Conservation (phyloP, 2,329 filamentous ascomycete species). For the Monosporascus ibericus region DNA sequence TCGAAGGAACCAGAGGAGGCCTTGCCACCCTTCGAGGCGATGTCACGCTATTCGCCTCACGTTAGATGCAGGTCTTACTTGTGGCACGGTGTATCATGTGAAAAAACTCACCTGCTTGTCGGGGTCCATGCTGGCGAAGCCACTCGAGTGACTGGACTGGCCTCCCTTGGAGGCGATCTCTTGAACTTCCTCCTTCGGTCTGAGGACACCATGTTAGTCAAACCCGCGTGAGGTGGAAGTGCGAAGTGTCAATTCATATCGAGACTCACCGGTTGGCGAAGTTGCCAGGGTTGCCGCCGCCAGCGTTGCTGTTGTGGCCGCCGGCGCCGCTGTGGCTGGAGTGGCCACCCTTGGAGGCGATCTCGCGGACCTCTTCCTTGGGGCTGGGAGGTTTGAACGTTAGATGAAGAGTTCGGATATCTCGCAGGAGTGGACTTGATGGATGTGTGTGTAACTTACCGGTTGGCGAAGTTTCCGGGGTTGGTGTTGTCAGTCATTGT, state of each 20-base stretch:
- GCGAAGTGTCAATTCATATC: background rate
- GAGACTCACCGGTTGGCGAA: conserved; percentile 29
- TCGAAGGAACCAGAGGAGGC: conserved; percentile 49
- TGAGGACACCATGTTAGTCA: background rate
- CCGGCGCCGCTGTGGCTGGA: conserved; percentile 22
- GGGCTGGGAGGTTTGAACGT: background rate
- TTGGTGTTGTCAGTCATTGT: background rate
- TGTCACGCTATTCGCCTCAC: conserved; percentile 34
- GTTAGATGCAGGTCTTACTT: background rate
- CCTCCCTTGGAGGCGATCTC: conserved; percentile 37
- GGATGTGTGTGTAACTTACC: background rate
- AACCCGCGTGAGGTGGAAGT: background rate
- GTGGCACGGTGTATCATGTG: conserved; percentile 7
- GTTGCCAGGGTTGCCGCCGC: conserved; percentile 29
- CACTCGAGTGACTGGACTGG: conserved; percentile 29
- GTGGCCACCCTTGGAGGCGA: conserved; percentile 36
- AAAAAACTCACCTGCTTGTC: conserved; percentile 28
- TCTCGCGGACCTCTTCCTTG: conserved; percentile 16
- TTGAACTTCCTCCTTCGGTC: conserved; percentile 36
- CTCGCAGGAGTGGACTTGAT: no score
- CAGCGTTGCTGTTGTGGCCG: background rate
- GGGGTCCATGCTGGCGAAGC: conserved; percentile 35
- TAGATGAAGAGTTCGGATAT: background rate
- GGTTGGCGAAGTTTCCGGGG: background rate
- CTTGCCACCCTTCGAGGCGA: conserved; percentile 49